Evolutionary conservation across 192 early-diverging fungal genomes (phyloP).

Genomic region (Oehlia diaphana): DNA sequence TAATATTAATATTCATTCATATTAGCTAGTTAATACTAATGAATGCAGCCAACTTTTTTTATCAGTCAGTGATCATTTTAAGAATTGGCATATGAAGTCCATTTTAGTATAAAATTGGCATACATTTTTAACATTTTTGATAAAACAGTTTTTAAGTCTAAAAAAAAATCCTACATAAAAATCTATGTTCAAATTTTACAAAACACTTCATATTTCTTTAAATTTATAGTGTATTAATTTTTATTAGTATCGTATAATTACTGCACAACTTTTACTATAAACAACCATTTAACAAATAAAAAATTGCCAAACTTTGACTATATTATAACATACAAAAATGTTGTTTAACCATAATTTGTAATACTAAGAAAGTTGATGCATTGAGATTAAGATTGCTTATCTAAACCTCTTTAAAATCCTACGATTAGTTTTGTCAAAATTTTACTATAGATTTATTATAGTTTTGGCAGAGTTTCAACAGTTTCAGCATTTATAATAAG

Average conservation of each 20-base stretch:
- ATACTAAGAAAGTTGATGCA: not conserved
- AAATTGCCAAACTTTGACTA: too few relatives aligned
- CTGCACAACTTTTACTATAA: too few relatives aligned
- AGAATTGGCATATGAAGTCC: not conserved
- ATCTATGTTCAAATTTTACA: not conserved
- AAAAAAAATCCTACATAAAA: not conserved
- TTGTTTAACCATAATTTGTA: not conserved
- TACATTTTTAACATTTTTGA: not conserved
- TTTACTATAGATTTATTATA: too few relatives aligned
- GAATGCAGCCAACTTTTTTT: too few relatives aligned
- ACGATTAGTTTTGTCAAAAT: too few relatives aligned
- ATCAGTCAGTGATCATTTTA: not conserved
- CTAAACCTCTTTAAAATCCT: too few relatives aligned
- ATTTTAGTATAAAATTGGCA: not conserved
- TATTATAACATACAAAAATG: not conserved
- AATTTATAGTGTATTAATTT: not conserved
- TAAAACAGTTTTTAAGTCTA: not conserved
- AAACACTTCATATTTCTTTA: not conserved
- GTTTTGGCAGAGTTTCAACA: too few relatives aligned
- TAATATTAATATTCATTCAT: too few relatives aligned
- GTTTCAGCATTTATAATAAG: too few relatives aligned
- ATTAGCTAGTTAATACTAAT: too few relatives aligned
- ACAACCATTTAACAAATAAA: too few relatives aligned
- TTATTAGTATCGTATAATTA: not conserved
- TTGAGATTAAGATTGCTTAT: too few relatives aligned